Evolutionary conservation across 2,329 filamentous ascomycete genomes (phyloP).

Genomic region (Sporothrix brasiliensis): DNA sequence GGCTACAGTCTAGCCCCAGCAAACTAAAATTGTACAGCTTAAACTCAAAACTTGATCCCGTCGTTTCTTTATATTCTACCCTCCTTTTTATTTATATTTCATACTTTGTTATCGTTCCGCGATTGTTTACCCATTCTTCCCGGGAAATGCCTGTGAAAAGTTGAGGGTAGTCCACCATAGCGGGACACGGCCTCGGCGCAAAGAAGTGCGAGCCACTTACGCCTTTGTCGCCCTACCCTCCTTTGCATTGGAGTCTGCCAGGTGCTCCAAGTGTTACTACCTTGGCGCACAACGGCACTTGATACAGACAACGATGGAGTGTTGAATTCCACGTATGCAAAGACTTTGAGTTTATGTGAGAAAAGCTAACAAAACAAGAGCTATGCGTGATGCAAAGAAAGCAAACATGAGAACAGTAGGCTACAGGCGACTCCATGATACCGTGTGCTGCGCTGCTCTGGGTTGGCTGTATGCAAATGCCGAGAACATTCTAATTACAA

Average conservation of each 20-base stretch:
- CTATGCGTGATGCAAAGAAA: not conserved
- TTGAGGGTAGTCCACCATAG: not conserved
- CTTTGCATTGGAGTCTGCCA: not conserved
- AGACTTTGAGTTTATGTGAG: not conserved
- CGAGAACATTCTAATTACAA: not conserved
- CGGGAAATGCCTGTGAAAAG: not conserved
- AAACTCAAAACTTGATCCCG: not conserved
- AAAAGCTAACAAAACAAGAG: not conserved
- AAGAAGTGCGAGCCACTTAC: not conserved
- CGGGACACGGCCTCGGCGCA: slow-evolving; percentile 16
- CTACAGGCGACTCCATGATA: not conserved
- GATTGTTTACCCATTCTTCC: not conserved
- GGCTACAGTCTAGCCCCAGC: not conserved
- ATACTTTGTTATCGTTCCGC: not conserved
- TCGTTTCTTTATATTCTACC: not conserved
- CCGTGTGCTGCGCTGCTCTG: not conserved
- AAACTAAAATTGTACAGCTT: not conserved
- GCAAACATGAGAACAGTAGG: not conserved
- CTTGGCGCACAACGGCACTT: not conserved
- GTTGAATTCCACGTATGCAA: not conserved
- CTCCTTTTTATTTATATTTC: too few relatives aligned
- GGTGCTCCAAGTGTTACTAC: not conserved
- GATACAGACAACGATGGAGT: not conserved
- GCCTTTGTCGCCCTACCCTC: not conserved
- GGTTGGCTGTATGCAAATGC: not conserved